Base-by-base conservation (phyloP, 306 rosid species). In the Cucurbita moschata region DNA sequence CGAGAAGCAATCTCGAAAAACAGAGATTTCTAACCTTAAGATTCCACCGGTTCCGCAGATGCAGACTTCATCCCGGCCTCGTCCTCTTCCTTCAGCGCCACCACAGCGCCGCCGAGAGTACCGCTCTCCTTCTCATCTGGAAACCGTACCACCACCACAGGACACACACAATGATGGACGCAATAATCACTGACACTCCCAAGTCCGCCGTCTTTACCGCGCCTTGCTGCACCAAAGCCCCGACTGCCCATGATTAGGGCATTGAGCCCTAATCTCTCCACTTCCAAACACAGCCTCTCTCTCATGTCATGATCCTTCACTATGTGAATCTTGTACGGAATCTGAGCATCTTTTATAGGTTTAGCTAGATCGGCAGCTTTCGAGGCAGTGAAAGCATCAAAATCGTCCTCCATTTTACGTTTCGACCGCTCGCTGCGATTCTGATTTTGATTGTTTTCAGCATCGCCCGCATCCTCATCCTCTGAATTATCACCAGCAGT, bases 231-330 rank as follows among this genome's bases (percentile, higher is more conserved):
- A 2, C 99, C 99, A 4, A 94, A 91, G 0, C 99, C 99, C 1
- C 99, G 86, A 73, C 99, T 94, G 5, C 99, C 99, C 99, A 94
- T 94, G 79, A 94, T 94, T 42, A 94, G 90, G 0, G 99, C 92
- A 58, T 90, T 89, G n/a, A 94, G 88, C n/a, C 99, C 96, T 1
- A 94, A 86, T 77, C 99, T 72, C 92, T 90, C 97, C 4, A 94
- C 94, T 79, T 94, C 99, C 73, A 94, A 58, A 72, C 99, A 94
- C 1, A 94, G 81, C 53, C 99, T 73, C 85, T 94, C 99, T 86
- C 83, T 91, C 99, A 91, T 94, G 77, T 94, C 99, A 53, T 94
- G 99, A 43, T 94, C 99, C 85, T 94, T 94, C 70, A 91, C 99
- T 74, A 94, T 94, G 77, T 94, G 99, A 81, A 94, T 94, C 97